Evolutionary conservation across 345 rosid genomes (phyloP), one percentile per base, ranked within the genome.

Genomic region (Lepidium didymum): DNA sequence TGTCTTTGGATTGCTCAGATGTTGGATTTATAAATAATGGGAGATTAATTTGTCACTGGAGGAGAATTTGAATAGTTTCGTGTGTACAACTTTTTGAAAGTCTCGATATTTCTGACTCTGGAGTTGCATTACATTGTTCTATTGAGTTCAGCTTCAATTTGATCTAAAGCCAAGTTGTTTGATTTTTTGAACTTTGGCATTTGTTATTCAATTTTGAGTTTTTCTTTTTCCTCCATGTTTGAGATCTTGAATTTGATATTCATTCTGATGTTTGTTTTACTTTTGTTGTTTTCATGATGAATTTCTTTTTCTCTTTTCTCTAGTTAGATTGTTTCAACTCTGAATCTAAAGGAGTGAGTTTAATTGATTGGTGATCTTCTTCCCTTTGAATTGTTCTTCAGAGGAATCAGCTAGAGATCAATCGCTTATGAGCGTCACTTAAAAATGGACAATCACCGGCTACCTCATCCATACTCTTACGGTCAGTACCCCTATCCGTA

Each of bases 401-500:
- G 11, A 38, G 38, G 60, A 38, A 37, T 37, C 11, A 64, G 42
- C 57, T 49, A 10, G 4, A 21, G 54, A 33, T 18, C 55, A 18
- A 18, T 47, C 12, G 59, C 38, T 51, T 64, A 35, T 64, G 68
- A 36, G 58, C n/a, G 10, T 51, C 8, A 18, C 45, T 27, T 5
- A 82, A 83, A 19, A 54, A 64, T 75, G 75, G 79, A 75, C 12
- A 75, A 75, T 49, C 45, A 69, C 18, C 67, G 70, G 6, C 10
- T 70, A 40, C 64, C 61, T 8, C 40, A 62, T 62, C 79, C 75
- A 8, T 67, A 91, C 67, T 85, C 91, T 4, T 70, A 83, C 43
- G 75, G 66, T 14, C 73, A 73, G 21, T 86, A 84, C 49, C 82
- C 78, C 29, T 78, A 87, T 51, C 54, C 74, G 0, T 61, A 61